These are phyloP conservation scores for Epicoccum sorghinum DNA, from an alignment of 2,329 filamentous ascomycete species.

Conservation along the genomic window DNA sequence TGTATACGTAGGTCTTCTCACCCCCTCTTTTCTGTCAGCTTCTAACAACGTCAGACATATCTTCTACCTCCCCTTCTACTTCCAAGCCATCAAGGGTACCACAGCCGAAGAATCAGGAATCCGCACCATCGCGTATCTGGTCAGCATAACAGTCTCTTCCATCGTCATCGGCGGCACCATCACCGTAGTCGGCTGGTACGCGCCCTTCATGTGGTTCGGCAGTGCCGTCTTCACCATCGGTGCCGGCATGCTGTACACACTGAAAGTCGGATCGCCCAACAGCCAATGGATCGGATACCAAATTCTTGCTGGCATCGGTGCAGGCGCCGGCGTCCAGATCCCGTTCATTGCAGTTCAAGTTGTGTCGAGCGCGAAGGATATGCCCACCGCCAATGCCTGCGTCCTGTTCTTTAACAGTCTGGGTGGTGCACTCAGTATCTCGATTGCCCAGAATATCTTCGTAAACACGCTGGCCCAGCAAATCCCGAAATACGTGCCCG, in stretches of 20 bases:
- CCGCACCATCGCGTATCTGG: conserved; percentile 43
- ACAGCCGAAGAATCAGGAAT: conserved; percentile 47
- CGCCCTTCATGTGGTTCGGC: conserved; percentile 49
- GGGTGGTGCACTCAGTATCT: conserved; percentile 69
- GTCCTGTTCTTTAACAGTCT: conserved; percentile 68
- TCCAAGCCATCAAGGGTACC: conserved; percentile 53
- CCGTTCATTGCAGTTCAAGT: conserved; percentile 54
- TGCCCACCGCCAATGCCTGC: conserved; percentile 52
- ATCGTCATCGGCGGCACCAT: conserved; percentile 37
- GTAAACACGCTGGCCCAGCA: conserved; percentile 65
- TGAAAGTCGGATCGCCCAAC: conserved; percentile 30
- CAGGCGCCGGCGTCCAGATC: conserved; percentile 53
- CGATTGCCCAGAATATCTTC: conserved; percentile 71
- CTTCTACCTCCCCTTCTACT: conserved; percentile 51
- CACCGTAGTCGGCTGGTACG: conserved; percentile 37
- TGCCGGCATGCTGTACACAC: conserved; percentile 47
- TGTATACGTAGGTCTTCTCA: conserved; percentile 39
- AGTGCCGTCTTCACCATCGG: conserved; percentile 45
- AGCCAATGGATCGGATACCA: conserved; percentile 51
- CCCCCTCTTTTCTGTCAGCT: not conserved
- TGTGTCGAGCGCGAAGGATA: conserved; percentile 47
- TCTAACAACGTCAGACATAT: conserved; percentile 31
- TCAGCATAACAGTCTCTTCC: conserved; percentile 34
- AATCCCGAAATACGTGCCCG: conserved; percentile 54
- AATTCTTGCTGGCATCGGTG: conserved; percentile 46